Conservation (phyloP, 176 grass and related monocot genomes). For the Oryza australiensis region DNA sequence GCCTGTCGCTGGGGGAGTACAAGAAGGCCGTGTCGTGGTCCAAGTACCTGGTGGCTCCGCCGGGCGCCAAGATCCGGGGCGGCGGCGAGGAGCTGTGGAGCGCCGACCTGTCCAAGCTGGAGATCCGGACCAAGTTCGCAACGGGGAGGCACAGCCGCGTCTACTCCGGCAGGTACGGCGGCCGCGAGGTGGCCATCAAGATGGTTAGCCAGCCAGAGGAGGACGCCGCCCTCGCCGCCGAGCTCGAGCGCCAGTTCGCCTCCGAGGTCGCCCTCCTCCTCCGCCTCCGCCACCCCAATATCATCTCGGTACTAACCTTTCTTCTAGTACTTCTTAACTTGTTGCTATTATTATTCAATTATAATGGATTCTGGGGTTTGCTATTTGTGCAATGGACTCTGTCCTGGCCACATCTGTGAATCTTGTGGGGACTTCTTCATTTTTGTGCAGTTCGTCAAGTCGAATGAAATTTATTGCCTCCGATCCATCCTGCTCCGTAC, state of each 20-base stretch:
- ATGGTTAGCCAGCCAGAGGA: constrained; percentile 96
- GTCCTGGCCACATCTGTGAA: neutral
- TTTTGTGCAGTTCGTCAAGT: constrained; percentile 6
- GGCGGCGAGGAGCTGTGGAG: constrained; percentile 82
- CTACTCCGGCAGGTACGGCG: constrained; percentile 79
- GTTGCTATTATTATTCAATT: neutral
- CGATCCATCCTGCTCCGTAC: neutral
- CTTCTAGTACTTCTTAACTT: neutral
- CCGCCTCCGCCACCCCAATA: constrained; percentile 87
- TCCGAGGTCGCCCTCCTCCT: constrained; percentile 88
- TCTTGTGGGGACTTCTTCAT: constrained; percentile 20
- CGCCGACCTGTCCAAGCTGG: constrained; percentile 90
- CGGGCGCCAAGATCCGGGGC: constrained; percentile 80
- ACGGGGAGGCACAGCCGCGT: constrained; percentile 88
- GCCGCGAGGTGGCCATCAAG: constrained; percentile 93
- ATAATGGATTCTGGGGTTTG: neutral
- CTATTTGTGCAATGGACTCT: neutral
- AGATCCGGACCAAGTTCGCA: constrained; percentile 77
- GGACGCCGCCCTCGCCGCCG: constrained; percentile 69
- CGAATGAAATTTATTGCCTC: neutral
- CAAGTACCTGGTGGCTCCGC: constrained; percentile 89
- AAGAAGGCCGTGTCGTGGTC: constrained; percentile 93
- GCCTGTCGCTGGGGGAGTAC: constrained; percentile 91
- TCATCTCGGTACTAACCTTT: constrained; percentile 65
- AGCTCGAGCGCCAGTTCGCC: constrained; percentile 88